Base-by-base conservation (phyloP, 257 asterid species). In the Jacaranda copaia region DNA sequence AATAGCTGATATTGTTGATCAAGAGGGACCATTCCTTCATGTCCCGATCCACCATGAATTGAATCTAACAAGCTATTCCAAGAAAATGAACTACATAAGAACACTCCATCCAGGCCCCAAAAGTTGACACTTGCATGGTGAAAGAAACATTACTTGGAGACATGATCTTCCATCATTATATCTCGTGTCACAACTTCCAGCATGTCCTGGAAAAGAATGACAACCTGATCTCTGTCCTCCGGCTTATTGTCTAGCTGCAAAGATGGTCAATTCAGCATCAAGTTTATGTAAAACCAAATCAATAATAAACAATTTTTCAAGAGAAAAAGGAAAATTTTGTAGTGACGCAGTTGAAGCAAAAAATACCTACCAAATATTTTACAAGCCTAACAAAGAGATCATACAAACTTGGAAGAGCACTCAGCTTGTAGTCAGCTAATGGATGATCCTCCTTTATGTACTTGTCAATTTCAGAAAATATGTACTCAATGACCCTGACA, bases 201-300 rank as follows among this genome's bases (percentile, higher is more conserved):
- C 99, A 96, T 91, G 81, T 96, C 99, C 87, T 96, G 99, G 91
- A 96, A 91, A 80, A 96, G 98, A 84, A 96, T 90, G 77, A 96
- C 97, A 84, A 96, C 96, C 79, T 87, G 97, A 88, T 96, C 99
- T 88, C 98, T 89, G 35, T 96, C 98, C 84, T 91, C 97, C 75
- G 77, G 97, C 84, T 92, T 89, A 77, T 96, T 96, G 25, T 87
- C 97, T 36, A 90, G 89, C 99, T 96, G 96, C 83, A 85, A 80
- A 60, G 43, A 70, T 42, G 75, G 74, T 45, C 18, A 77, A 74
- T 49, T 78, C 75, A 74, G 53, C 67, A 68, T 58, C 70, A 68
- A 82, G 32, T 51, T 77, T 35, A 73, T 10, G 19, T 57, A 70
- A 74, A 59, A 66, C 11, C 73, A 46, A 35, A 20, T 63, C 45